Evolutionary conservation across 441 rosid genomes (phyloP).

Genomic region (Mallotus repandus): DNA sequence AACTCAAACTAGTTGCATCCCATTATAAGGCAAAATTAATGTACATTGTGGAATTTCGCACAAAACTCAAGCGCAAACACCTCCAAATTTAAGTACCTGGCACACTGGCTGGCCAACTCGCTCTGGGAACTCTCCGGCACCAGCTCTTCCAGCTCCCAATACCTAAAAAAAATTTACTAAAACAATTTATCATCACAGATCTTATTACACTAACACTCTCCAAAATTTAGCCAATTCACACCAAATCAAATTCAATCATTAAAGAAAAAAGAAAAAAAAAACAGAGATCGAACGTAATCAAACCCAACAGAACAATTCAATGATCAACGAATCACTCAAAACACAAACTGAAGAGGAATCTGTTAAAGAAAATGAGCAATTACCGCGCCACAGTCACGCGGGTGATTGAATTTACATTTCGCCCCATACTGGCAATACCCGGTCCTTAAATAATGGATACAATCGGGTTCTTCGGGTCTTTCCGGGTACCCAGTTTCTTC

Average conservation of each 20-base stretch:
- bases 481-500: constrained; percentile 70
- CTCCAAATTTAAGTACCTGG: constrained; percentile 49
- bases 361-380: constrained; percentile 16
- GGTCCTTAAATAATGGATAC: constrained; percentile 68
- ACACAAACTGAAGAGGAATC: background rate
- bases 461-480: constrained; percentile 67
- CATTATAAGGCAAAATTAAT: constrained; percentile 10
- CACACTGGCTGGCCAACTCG: constrained; percentile 81
- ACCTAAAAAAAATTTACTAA: constrained; percentile 44
- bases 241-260: constrained; percentile 9
- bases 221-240: background rate
- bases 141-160: constrained; percentile 54
- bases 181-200: constrained; percentile 13
- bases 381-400: constrained; percentile 75
- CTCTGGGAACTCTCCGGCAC: constrained; percentile 67
- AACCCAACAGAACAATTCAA: constrained; percentile 12
- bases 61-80: background rate
- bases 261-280: constrained; percentile 11
- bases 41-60: constrained; percentile 24
- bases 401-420: constrained; percentile 94
- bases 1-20: constrained; percentile 4
- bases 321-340: constrained; percentile 22
- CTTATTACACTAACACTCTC: constrained; percentile 9
- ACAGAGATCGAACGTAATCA: constrained; percentile 9
- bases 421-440: constrained; percentile 79